Evolutionary conservation across 1,284 basidiomycete genomes (phyloP).

Genomic region (Naganishia cerealis): DNA sequence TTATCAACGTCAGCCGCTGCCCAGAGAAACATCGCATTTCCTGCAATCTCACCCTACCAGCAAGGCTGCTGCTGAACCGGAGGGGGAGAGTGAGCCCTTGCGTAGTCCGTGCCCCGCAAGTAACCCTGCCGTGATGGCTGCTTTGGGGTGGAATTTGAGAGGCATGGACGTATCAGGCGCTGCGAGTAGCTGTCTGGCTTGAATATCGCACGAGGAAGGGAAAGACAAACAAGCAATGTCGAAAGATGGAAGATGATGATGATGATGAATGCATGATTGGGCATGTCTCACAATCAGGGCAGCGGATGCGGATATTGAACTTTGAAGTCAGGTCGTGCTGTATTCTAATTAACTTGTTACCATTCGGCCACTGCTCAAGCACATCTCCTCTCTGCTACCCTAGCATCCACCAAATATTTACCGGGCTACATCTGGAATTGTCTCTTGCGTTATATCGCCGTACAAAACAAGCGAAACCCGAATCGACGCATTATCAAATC

Average conservation of each 20-base stretch:
- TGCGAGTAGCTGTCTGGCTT: not conserved
- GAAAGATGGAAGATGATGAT: no score
- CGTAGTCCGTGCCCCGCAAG: constrained; percentile 61
- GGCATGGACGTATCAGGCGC: not conserved
- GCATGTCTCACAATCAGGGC: no score
- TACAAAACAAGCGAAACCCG: not conserved
- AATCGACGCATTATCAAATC: not conserved
- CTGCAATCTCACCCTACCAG: constrained; percentile 65
- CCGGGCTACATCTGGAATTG: no score
- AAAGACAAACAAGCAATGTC: no score
- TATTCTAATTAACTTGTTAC: no score
- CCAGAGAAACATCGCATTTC: not conserved
- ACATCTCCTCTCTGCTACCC: no score
- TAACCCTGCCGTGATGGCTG: constrained; percentile 55
- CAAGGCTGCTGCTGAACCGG: constrained; percentile 68
- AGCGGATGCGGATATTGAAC: no score
- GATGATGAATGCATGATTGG: no score
- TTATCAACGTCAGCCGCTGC: not conserved
- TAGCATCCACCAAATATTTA: no score
- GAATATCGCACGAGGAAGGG: not conserved
- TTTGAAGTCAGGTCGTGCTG: no score
- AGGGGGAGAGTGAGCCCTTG: constrained; percentile 53
- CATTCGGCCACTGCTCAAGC: no score
- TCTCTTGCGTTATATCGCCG: no score
- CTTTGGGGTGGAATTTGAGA: constrained; percentile 45